These are phyloP conservation scores for Herpetomonas muscarum DNA, from an alignment of 208 protist genomes.

Conservation along the genomic window DNA sequence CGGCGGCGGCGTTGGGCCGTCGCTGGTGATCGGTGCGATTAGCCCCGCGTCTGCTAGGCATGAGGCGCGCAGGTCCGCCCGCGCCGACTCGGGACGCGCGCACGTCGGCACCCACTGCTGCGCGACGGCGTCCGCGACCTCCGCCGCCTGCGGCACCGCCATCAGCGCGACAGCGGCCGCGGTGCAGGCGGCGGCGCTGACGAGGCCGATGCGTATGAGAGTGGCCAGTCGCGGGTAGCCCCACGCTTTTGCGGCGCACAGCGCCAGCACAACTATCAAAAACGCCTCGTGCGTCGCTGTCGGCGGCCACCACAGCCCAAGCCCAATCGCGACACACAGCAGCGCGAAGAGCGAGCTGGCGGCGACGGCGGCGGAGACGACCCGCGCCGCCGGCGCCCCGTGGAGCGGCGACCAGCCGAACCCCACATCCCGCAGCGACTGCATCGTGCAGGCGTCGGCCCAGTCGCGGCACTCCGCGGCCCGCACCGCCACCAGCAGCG, in stretches of 20 bases:
- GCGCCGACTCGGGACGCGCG: not conserved
- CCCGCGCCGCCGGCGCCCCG: too few species aligned
- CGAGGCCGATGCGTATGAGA: not conserved
- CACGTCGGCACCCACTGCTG: not conserved
- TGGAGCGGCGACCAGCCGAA: too few species aligned
- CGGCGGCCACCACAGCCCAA: conserved; percentile 1
- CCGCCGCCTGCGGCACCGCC: not conserved
- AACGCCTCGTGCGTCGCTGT: not conserved
- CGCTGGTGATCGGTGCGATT: not conserved
- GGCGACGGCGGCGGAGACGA: too few species aligned
- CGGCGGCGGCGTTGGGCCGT: not conserved
- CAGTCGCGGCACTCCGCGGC: too few species aligned
- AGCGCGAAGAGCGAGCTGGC: too few species aligned
- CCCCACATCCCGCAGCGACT: too few species aligned
- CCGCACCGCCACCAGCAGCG: too few species aligned
- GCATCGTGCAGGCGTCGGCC: too few species aligned
- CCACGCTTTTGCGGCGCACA: not conserved
- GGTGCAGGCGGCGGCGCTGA: not conserved
- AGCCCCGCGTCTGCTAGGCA: not conserved
- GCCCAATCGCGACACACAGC: too few species aligned
- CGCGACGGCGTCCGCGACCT: not conserved
- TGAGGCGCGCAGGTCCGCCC: not conserved
- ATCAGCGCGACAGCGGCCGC: not conserved
- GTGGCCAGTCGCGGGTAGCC: not conserved
- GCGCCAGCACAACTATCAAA: not conserved